phyloP scores from a whole-genome alignment of 2,329 filamentous ascomycete genomes.

The Neurospora crassa region DNA sequence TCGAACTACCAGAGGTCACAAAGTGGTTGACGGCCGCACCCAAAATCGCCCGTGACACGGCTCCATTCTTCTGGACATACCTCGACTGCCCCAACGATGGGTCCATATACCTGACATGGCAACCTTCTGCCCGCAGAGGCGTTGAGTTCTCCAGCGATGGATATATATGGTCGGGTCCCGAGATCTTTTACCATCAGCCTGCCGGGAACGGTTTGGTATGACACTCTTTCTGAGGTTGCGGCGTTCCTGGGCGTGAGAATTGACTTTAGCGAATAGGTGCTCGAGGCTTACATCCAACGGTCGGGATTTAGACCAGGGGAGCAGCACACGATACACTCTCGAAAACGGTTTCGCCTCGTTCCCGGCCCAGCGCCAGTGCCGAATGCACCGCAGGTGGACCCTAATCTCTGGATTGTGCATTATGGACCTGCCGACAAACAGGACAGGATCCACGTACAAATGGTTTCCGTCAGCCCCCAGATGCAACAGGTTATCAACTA shows the following conservation, averaged over 20 bases:
- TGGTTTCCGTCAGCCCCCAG: constrained; percentile 55
- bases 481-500: constrained; percentile 52
- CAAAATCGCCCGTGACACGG: constrained; percentile 72
- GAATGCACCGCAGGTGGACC: constrained; percentile 62
- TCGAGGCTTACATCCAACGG: constrained; percentile 83
- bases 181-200: constrained; percentile 68
- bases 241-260: neutral
- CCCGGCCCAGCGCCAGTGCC: constrained; percentile 61
- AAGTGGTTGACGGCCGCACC: constrained; percentile 78
- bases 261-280: constrained; percentile 43
- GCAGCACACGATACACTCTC: constrained; percentile 63
- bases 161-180: constrained; percentile 79
- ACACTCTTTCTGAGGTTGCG: constrained; percentile 1
- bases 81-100: constrained; percentile 75
- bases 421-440: constrained; percentile 70
- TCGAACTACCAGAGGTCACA: constrained; percentile 68
- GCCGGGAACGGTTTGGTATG: constrained; percentile 50
- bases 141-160: constrained; percentile 82
- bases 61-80: constrained; percentile 90
- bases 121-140: constrained; percentile 61
- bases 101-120: constrained; percentile 79
- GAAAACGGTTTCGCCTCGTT: constrained; percentile 77
- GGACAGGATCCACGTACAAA: constrained; percentile 60
- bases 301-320: constrained; percentile 73
- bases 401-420: constrained; percentile 83